phyloP scores from a whole-genome alignment of 2,329 filamentous ascomycete species.

The Trichoderma atroviride region DNA sequence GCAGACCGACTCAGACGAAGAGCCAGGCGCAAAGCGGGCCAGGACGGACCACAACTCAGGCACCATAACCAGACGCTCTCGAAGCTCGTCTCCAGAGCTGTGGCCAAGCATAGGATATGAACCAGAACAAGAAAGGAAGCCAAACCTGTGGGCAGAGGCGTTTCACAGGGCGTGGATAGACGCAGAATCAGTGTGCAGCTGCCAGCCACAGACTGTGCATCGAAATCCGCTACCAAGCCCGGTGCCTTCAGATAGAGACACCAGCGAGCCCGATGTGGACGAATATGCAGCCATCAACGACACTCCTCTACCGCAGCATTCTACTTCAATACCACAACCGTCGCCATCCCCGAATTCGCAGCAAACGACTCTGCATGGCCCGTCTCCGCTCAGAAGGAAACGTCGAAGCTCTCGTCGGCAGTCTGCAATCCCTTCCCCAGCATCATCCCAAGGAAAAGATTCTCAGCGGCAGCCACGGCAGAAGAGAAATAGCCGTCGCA shows the following conservation, averaged over 20 bases:
- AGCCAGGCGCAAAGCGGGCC: background rate
- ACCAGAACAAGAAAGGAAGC: background rate
- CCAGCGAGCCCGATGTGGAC: background rate
- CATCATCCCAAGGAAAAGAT: background rate
- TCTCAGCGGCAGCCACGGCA: background rate
- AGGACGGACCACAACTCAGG: background rate
- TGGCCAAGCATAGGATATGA: constrained; percentile 10
- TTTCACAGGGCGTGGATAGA: background rate
- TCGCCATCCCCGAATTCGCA: background rate
- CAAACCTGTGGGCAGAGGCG: background rate
- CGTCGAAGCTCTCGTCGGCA: background rate
- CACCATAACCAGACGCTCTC: background rate
- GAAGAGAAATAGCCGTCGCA: background rate
- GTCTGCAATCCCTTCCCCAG: background rate
- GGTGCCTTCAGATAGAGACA: background rate
- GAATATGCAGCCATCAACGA: background rate
- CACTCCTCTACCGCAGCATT: background rate
- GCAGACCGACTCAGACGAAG: background rate
- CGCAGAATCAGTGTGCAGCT: background rate
- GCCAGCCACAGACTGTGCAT: background rate
- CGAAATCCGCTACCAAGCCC: constrained; percentile 9
- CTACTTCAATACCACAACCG: background rate
- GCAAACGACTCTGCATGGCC: background rate
- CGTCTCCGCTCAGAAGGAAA: background rate
- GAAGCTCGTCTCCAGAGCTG: background rate